phyloP scores from a whole-genome alignment of 305 asterid genomes.

The Fraxinus platypoda region DNA sequence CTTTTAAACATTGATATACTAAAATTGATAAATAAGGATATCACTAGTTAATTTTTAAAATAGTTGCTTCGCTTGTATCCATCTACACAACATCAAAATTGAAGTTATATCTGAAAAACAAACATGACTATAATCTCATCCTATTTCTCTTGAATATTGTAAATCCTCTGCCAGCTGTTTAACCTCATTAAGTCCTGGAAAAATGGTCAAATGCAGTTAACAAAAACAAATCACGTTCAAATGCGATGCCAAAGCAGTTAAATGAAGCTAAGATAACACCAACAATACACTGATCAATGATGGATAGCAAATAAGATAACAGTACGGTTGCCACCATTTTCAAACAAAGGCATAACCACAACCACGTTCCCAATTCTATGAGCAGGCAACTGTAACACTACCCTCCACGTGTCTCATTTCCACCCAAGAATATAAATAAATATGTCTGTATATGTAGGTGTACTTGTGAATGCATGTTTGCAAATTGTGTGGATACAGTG shows the following conservation, averaged over 20 bases:
- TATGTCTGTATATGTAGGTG: background rate
- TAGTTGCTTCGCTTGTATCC: background rate
- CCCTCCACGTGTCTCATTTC: background rate
- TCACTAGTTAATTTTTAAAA: background rate
- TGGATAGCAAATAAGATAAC: background rate
- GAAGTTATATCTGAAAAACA: background rate
- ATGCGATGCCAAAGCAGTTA: constrained; percentile 1
- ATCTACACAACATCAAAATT: background rate
- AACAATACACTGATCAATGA: background rate
- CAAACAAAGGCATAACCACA: background rate
- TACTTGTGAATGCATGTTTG: background rate
- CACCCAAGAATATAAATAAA: constrained; percentile 1
- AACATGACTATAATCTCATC: constrained; percentile 17
- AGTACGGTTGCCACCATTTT: background rate
- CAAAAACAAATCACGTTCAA: background rate
- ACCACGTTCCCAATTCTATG: background rate
- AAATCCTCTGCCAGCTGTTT: constrained; percentile 28
- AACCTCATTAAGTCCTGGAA: constrained; percentile 26
- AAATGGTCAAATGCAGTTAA: constrained; percentile 16
- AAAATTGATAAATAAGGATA: constrained; percentile 8
- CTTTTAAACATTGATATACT: constrained; percentile 17
- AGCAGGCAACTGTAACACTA: background rate
- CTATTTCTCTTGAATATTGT: constrained; percentile 24
- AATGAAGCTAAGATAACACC: constrained; percentile 10
- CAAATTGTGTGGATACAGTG: background rate